A percentile compares a stretch with the other conserved stretches of the same genome.
Evolutionary conservation across 1,139 yeast genomes (phyloP).

Genomic region (Candida gigantensis): DNA sequence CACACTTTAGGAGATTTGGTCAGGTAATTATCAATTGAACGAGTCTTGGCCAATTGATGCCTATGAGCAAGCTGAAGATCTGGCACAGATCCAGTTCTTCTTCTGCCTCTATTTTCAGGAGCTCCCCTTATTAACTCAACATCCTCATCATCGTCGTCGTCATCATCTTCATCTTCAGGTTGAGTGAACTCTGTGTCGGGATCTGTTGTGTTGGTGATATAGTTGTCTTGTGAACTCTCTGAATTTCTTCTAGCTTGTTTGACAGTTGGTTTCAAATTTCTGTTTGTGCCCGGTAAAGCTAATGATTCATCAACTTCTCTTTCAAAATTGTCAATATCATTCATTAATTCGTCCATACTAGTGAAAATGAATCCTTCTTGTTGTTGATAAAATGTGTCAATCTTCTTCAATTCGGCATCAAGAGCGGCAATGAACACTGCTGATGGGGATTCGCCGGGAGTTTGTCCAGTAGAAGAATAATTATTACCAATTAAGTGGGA

Average conservation of each 20-base stretch:
- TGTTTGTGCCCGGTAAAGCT: slow-evolving; percentile 7
- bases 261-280: slow-evolving; percentile 2
- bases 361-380: slow-evolving; percentile 52
- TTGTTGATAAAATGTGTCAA: slow-evolving; percentile 58
- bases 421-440: slow-evolving; percentile 53
- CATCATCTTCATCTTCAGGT: slow-evolving; percentile 29
- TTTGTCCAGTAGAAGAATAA: slow-evolving; percentile 25
- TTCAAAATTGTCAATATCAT: slow-evolving; percentile 51
- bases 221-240: slow-evolving; percentile 21
- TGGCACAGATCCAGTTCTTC: slow-evolving; percentile 15
- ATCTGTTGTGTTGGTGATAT: slow-evolving; percentile 25
- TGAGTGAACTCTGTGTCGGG: slow-evolving; percentile 36
- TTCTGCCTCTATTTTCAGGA: slow-evolving; percentile 7
- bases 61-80: slow-evolving; percentile 9
- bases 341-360: slow-evolving; percentile 51
- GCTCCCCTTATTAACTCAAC: slow-evolving; percentile 12
- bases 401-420: slow-evolving; percentile 55
- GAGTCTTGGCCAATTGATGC: slow-evolving; percentile 22
- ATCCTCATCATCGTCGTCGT: slow-evolving; percentile 24
- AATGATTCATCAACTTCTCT: slow-evolving; percentile 25
- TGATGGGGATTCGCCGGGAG: slow-evolving; percentile 24
- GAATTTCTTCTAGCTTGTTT: slow-evolving; percentile 16
- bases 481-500: slow-evolving; percentile 28
- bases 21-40: slow-evolving; percentile 40
- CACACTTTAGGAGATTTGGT: slow-evolving; percentile 39